Base-by-base conservation (phyloP, 768 basidiomycete genomes). In the Boletus sp. region DNA sequence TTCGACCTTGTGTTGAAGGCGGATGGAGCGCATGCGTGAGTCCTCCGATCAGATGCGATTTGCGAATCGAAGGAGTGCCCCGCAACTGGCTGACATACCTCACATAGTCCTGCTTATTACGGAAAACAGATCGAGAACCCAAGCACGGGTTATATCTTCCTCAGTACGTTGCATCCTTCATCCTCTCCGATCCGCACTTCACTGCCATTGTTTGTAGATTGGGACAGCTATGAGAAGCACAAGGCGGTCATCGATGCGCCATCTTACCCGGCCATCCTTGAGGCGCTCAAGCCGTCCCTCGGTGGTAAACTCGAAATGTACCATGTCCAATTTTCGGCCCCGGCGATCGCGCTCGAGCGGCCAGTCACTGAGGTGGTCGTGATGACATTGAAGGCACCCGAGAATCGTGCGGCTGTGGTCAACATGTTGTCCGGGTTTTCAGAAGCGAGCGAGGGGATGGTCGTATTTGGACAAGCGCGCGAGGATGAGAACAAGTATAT, bases 211-310 rank as follows among this genome's bases (percentile, higher is more conserved):
- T 42, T 21, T 13, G 9, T 27, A 70, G 69, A 70, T 48, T 69
- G 66, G 67, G 69, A 66, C 13, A 64, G 13, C 35, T 54, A 49
- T 10, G 62, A 68, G 9, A 39, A 56, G n/a, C 69, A 69, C 54
- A 34, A 57, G 35, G 52, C 55, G 0, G 0, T 64, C 32, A 58
- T 62, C 1, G 23, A 57, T 4, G 39, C 17, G 8, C 32, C 51
- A 1, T 29, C 37, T 5, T 64, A 64, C 29, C 4, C 34, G 7
- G 33, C 2, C 4, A 23, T 70, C 37, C 0, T 42, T 13, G 40
- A 25, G 13, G 15, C 14, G 5, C 55, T 66, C 37, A 39, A 29
- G 14, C 54, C 53, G 14, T 32, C 49, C 32, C 1, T 66, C 9
- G 43, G 42, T 7, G 55, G 54, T 15, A 25, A 47, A 7, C 1